These are phyloP conservation scores for Auriculariales sp. DNA, from an alignment of 768 basidiomycete genomes.

Conservation along the genomic window DNA sequence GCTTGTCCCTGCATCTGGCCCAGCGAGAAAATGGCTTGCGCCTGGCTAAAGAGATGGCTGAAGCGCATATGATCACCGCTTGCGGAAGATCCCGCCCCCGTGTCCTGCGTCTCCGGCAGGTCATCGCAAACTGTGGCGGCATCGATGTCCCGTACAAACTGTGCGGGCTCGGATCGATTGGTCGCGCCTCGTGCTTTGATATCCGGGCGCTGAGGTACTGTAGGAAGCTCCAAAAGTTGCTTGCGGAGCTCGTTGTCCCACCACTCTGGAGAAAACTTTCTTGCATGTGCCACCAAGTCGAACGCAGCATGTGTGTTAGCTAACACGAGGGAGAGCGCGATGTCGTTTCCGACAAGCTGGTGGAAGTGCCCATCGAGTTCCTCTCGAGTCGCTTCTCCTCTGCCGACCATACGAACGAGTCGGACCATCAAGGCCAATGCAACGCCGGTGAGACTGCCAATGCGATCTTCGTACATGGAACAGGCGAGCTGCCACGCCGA, in stretches of 20 bases:
- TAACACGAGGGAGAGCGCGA: no score
- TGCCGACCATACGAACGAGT: constrained; percentile 13
- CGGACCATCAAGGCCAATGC: constrained; percentile 12
- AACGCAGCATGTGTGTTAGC: constrained; percentile 24
- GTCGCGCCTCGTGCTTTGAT: constrained; percentile 28
- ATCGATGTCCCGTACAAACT: neutral
- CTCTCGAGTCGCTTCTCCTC: no score
- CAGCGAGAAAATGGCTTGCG: no score
- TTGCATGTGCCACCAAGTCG: constrained; percentile 15
- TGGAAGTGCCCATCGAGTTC: no score
- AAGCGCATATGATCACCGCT: no score
- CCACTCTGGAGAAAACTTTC: constrained; percentile 11
- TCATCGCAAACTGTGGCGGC: constrained; percentile 8
- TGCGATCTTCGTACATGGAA: no score
- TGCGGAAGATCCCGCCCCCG: constrained; percentile 12
- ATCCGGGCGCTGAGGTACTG: constrained; percentile 11
- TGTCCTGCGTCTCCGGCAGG: constrained; percentile 9
- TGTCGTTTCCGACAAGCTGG: no score
- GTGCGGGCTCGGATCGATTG: constrained; percentile 16
- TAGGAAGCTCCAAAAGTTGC: constrained; percentile 21
- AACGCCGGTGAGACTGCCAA: no score
- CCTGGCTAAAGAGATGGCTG: no score
- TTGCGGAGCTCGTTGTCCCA: constrained; percentile 14
- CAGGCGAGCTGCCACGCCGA: no score
- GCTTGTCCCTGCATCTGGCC: no score